Base-by-base conservation (phyloP, 257 asterid species). In the Thymus quinquecostatus region DNA sequence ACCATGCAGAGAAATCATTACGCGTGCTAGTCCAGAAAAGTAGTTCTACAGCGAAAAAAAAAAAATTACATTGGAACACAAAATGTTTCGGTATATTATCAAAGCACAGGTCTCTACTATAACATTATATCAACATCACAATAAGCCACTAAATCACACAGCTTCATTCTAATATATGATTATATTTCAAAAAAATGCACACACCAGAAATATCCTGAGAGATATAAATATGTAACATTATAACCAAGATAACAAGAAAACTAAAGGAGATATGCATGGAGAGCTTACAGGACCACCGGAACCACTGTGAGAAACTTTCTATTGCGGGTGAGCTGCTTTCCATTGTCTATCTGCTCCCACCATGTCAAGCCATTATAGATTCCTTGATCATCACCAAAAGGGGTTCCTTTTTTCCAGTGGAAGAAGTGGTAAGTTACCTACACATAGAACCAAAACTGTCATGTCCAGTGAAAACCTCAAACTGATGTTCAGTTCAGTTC, bases 331-430 rank as follows among this genome's bases (percentile, higher is more conserved):
- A 89, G 96, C 86, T 91, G 97, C 79, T 87, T 84, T 72, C 97
- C 97, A 73, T 83, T 81, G 84, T 91, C 97, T 28, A 91, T 86
- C 83, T 91, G 97, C 81, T 91, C 97, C 97, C 97, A 91, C 97
- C 97, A 91, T 50, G 97, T 91, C 84, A 91, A 80, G 14, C 87
- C 66, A 83, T 91, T 91, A 75, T 91, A 91, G 43, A 91, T 89
- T 45, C 97, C 97, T 86, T 91, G 97, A 76, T 91, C 97, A 83
- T 91, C 97, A 77, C 96, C 88, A 78, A 91, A 91, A 4, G 97
- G 97, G 32, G 97, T 91, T 77, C 97, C 97, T 83, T 91, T 91
- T 81, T 86, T 87, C 97, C 97, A 91, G 64, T 91, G 97, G 84
- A 91, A 91, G 81, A 87, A 89, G 75, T 87, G 96, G 79, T 91